Base-by-base conservation (phyloP, 1,284 basidiomycete genomes). In the Fomitiporia mediterranea region DNA sequence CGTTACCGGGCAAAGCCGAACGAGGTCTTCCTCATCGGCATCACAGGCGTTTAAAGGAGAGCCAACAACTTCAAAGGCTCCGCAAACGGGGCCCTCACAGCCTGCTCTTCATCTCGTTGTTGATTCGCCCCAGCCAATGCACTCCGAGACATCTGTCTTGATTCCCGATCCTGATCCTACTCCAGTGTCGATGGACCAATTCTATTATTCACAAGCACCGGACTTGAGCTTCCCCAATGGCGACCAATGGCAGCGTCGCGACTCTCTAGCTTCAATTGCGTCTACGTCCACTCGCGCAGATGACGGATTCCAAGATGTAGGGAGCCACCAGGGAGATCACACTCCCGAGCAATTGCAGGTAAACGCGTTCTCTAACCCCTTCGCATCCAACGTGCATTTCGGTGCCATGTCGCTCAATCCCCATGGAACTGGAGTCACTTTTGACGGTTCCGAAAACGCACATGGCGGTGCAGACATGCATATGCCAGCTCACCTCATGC, bases 321-420 rank as follows among this genome's bases (percentile, higher is more conserved):
- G 27, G 13, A 17, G 19, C 8, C 46, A 42, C 17, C 37, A 49
- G 15, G 15, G 32, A 11, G n/a, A 53, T 11, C 3, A 25, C 7
- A 42, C 53, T 30, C 53, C 38, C 11, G 44, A 17, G 8, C 32
- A 34, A 9, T 21, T 55, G 7, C 37, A 55, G 3, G n/a, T 37
- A 11, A n/a, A 50, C 19, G 55, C 55, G n/a, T 53, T 58, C 47
- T 58, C 56, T 13, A 58, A 58, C 17, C 56, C 56, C 6, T 54
- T 32, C 35, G 56, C 51, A 9, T 49, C 47, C 3, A 43, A 58
- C 25, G 35, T 58, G 5, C 42, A 21, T 9, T 48, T 58, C 13
- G 55, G 48, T 5, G 5, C 47, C 2, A 8, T 56, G 27, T 51
- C 55, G 19, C 42, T 56, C 13, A 23, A 5, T 13, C 42, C n/a